Conservation (phyloP, 1,284 basidiomycete genomes). For the Trichosporon sp. region DNA sequence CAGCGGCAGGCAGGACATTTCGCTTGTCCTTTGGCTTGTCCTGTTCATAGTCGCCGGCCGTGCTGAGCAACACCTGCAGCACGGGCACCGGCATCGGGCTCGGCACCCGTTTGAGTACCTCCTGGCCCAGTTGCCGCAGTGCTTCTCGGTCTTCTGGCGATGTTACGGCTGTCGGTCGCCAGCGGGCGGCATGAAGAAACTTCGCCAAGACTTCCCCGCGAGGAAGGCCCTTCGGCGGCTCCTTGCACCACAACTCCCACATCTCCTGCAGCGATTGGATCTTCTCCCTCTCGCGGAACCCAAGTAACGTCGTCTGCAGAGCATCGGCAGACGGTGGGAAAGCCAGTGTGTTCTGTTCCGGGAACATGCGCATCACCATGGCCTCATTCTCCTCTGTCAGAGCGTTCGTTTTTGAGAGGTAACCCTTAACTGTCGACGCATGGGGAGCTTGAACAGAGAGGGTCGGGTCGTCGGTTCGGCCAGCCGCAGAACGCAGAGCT, state of each 20-base stretch:
- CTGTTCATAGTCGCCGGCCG: background rate
- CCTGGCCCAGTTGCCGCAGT: background rate
- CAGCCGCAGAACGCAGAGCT: constrained; percentile 6
- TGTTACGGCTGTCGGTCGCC: background rate
- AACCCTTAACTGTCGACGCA: background rate
- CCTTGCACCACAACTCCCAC: background rate
- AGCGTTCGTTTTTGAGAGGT: background rate
- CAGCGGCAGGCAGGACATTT: background rate
- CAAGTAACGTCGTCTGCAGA: background rate
- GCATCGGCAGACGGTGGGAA: background rate
- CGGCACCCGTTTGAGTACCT: constrained; percentile 6
- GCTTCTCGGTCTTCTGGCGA: background rate
- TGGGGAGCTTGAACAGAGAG: constrained; percentile 3
- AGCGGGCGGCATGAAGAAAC: background rate
- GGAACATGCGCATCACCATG: background rate
- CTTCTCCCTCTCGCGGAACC: background rate
- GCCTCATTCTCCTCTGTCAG: background rate
- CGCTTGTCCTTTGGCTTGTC: constrained; percentile 4
- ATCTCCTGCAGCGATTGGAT: background rate
- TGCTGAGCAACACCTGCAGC: constrained; percentile 9
- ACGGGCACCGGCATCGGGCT: constrained; percentile 22
- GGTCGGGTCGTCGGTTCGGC: background rate
- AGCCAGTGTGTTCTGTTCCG: background rate
- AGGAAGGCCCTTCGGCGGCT: background rate
- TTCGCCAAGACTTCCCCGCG: constrained; percentile 1